Evolutionary conservation across 441 rosid genomes (phyloP).

Genomic region (Cnidoscolus chayamansa): DNA sequence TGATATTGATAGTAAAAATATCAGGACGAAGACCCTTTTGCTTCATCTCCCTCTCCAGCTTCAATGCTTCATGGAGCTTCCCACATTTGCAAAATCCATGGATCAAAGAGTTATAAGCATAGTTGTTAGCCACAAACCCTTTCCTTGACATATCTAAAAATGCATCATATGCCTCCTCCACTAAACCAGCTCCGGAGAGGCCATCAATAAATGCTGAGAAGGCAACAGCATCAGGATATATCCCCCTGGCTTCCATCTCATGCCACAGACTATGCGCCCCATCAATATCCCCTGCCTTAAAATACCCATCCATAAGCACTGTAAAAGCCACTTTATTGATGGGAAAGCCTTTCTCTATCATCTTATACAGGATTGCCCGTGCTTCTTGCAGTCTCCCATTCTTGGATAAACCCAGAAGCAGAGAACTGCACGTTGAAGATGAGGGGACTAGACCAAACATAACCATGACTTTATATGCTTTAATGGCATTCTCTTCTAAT

Average conservation of each 20-base stretch:
- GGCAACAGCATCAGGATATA: constrained; percentile 56
- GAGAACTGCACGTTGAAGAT: constrained; percentile 55
- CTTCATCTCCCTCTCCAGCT: constrained; percentile 54
- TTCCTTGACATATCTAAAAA: constrained; percentile 51
- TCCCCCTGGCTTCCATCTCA: constrained; percentile 51
- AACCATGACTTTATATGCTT: constrained; percentile 46
- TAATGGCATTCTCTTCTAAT: constrained; percentile 45
- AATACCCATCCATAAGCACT: constrained; percentile 58
- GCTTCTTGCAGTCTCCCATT: constrained; percentile 53
- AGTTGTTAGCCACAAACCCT: constrained; percentile 63
- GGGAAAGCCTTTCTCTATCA: constrained; percentile 48
- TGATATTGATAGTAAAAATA: constrained; percentile 50
- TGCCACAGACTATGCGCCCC: constrained; percentile 60
- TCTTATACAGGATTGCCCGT: constrained; percentile 42
- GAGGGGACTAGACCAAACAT: constrained; percentile 52
- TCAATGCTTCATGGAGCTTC: constrained; percentile 46
- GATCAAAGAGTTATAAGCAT: constrained; percentile 56
- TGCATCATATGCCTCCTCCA: constrained; percentile 53
- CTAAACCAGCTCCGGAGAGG: constrained; percentile 50
- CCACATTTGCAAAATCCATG: constrained; percentile 56
- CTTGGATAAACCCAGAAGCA: constrained; percentile 59
- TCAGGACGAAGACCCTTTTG: constrained; percentile 60
- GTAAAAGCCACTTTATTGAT: constrained; percentile 55
- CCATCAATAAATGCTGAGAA: constrained; percentile 69
- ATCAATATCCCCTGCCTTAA: constrained; percentile 42